Base-by-base conservation (phyloP, 2,329 filamentous ascomycete species). In the Sordariomycetes sp. region DNA sequence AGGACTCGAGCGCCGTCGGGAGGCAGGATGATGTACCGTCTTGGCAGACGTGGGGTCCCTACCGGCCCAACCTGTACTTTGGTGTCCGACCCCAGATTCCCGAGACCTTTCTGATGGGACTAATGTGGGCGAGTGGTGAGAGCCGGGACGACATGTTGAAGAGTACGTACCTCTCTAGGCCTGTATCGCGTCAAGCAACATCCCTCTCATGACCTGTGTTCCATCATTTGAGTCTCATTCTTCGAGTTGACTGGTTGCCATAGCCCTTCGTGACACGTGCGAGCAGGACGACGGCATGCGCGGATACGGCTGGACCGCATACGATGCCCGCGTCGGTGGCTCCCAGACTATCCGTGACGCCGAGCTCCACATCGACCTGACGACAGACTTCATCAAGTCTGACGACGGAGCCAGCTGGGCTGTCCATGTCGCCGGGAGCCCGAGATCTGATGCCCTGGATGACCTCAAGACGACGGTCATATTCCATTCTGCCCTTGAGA, bases 251-350 rank as follows among this genome's bases (percentile, higher is more conserved):
- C 5, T 15, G 24, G 22, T 50, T 8, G 10, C 4, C 10, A 25
- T 24, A 94, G 90, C 85, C 64, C 86, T 96, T 65, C 85, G 94
- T 62, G 90, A 96, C 69, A 96, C 94, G 0, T 99, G 94, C 72
- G 94, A 97, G 70, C 94, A 99, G 69, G 82, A 94, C 68, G 90
- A 95, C 68, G 87, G 87, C 62, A 96, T 99, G 80, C 87, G 84
- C 52, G 92, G 92, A 57, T 99, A 99, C 69, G 94, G 94, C 61
- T 99, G 94, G 94, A 91, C 97, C 65, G 89, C 95, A 68, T 99
- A 95, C 69, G 94, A 99, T 70, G 85, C 90, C 24, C 81, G 94
- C 59, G 86, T 79, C 58, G 94, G 94, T 60, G 94, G 94, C 58
- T 78, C 88, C 24, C 89, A 99, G 71, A 88, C 87, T 1, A 92